These are phyloP conservation scores for Megacollybia marginata DNA, from an alignment of 768 basidiomycete species.

Conservation along the genomic window DNA sequence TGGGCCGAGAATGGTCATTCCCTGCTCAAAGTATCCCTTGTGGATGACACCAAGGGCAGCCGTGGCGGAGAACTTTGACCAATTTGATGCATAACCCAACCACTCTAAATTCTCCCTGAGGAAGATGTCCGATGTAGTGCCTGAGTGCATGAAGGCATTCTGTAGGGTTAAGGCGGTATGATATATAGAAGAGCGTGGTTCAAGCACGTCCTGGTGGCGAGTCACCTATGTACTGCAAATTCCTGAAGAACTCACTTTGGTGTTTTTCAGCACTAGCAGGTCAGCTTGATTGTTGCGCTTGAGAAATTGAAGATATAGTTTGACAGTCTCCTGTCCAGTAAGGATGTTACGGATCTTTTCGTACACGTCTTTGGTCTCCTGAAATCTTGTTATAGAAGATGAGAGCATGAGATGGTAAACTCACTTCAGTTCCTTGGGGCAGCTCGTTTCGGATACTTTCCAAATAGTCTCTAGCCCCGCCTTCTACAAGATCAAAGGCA, in stretches of 20 bases:
- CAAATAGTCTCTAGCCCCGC: slow-evolving; percentile 89
- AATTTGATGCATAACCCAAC: slow-evolving; percentile 91
- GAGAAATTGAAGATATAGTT: slow-evolving; percentile 91
- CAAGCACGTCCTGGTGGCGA: slow-evolving; percentile 66
- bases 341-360: slow-evolving; percentile 79
- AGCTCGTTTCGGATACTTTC: slow-evolving; percentile 64
- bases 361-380: slow-evolving; percentile 58
- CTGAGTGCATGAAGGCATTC: slow-evolving; percentile 98
- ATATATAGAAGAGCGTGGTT: slow-evolving; percentile 93
- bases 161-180: slow-evolving; percentile 95
- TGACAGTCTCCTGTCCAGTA: slow-evolving; percentile 86
- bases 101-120: slow-evolving; percentile 95
- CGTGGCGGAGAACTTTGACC: slow-evolving; percentile 98
- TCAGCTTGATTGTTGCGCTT: slow-evolving; percentile 92
- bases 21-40: slow-evolving; percentile 93
- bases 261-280: slow-evolving; percentile 83
- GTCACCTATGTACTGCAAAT: not conserved
- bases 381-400: slow-evolving; percentile 8
- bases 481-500: slow-evolving; percentile 92
- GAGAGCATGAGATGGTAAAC: slow-evolving; percentile 9
- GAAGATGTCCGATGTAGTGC: slow-evolving; percentile 92
- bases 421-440: slow-evolving; percentile 60
- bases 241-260: slow-evolving; percentile 51
- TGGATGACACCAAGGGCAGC: slow-evolving; percentile 97
- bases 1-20: slow-evolving; percentile 85